Base-by-base conservation (phyloP, 1,284 basidiomycete genomes). In the Macrocystidia cucumis region DNA sequence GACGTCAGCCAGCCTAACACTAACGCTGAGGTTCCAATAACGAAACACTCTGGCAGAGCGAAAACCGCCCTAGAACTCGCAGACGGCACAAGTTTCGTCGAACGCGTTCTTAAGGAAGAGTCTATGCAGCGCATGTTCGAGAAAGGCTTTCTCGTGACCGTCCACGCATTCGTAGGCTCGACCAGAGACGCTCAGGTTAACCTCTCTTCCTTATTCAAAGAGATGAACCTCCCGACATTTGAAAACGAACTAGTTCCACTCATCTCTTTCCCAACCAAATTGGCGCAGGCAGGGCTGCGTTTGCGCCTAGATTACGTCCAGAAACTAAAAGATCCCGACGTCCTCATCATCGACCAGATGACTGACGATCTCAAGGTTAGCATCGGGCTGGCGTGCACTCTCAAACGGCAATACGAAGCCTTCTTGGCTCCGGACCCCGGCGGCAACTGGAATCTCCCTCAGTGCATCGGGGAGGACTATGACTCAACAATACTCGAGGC, bases 91-190 rank as follows among this genome's bases (percentile, higher is more conserved):
- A 87, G 77, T 49, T 98, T 98, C 55, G 84, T 98, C 22, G 96
- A 98, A 56, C 79, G 91, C 24, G 69, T 98, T 26, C 73, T 98
- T 41, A 98, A 98, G 56, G 96, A 98, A 59, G 95, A 97, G 51
- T 87, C 85, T 11, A 80, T 98, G 49, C 87, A 96, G 57, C 74
- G 86, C 34, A 92, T 90, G 2, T 98, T 98, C 55, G 91, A 96
- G 60, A 91, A 88, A 52, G 88, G 91, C 17, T 91, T 91, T 40
- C 75, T 98, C 47, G 78, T 81, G 32, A 91, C 89, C 23, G 78
- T 96, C 13, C 84, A 93, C 54, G 70, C 79, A 12, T 83, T 96
- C 46, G 80, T 98, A 38, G 78, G 83, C 34, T 81, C 83, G 42
- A 89, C 92, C 41, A 88, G 91, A 44, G 80, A 87, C 40, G 86